Evolutionary conservation across 805 yeast species (phyloP).

Genomic region (Diddensiella caesifluorescens): DNA sequence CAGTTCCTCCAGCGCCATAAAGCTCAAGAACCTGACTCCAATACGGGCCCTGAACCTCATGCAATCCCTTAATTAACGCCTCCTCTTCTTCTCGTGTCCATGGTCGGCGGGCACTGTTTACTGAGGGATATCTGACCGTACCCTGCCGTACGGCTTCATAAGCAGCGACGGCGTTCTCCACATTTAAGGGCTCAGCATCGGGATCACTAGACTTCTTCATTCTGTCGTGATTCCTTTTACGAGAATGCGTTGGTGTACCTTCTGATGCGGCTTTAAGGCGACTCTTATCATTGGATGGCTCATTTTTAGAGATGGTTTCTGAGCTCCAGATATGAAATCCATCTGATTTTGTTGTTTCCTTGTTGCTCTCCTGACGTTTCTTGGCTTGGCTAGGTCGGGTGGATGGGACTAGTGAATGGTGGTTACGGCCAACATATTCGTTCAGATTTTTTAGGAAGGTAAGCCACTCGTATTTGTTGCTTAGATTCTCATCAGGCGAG

Average conservation of each 20-base stretch:
- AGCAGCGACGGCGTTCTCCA: conserved; percentile 6
- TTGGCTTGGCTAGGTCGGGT: too few relatives aligned
- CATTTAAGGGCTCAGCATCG: neutral
- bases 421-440: conserved; percentile 65
- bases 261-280: too few relatives aligned
- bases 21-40: conserved; percentile 88
- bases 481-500: conserved; percentile 46
- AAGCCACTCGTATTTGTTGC: conserved; percentile 80
- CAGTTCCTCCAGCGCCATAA: conserved; percentile 91
- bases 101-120: conserved; percentile 45
- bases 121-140: neutral
- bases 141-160: conserved; percentile 9
- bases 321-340: neutral
- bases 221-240: too few relatives aligned
- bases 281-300: too few relatives aligned
- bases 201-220: too few relatives aligned
- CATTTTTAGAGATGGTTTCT: too few relatives aligned
- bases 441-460: conserved; percentile 72
- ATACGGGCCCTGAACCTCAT: conserved; percentile 73
- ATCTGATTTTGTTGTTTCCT: neutral
- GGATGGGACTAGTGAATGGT: conserved; percentile 19
- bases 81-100: conserved; percentile 91
- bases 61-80: conserved; percentile 75
- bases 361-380: too few relatives aligned
- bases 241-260: too few relatives aligned